These are phyloP conservation scores for Penicillium thymicola DNA, from an alignment of 2,329 filamentous ascomycete species.

Conservation along the genomic window DNA sequence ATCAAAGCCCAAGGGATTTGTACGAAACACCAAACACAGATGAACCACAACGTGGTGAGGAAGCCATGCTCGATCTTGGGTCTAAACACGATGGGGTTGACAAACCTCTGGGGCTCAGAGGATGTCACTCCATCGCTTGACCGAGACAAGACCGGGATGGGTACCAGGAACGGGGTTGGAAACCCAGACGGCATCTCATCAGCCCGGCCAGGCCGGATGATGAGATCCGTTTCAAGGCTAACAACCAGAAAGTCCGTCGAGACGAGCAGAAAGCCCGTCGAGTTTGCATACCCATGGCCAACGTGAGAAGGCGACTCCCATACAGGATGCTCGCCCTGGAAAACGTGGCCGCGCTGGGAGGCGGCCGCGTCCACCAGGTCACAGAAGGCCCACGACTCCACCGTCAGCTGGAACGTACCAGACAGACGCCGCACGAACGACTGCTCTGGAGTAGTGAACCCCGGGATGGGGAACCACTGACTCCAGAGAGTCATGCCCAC, in stretches of 20 bases:
- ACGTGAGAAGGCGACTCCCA: not conserved
- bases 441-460: constrained; percentile 19
- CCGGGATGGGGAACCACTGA: constrained; percentile 20
- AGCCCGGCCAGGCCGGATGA: not conserved
- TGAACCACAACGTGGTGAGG: not conserved
- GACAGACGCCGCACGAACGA: constrained; percentile 16
- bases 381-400: constrained; percentile 13
- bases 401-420: constrained; percentile 14
- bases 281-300: not conserved
- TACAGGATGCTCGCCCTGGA: not conserved
- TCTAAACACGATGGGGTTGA: not conserved
- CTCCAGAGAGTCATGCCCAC: constrained; percentile 25
- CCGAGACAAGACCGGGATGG: not conserved
- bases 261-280: not conserved
- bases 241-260: not conserved
- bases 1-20: not conserved
- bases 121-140: not conserved
- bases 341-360: not conserved
- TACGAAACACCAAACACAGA: not conserved
- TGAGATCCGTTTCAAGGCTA: not conserved
- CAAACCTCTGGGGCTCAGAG: not conserved
- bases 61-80: not conserved
- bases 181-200: not conserved
- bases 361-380: constrained; percentile 11
- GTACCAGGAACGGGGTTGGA: not conserved